Evolutionary conservation across 768 basidiomycete species (phyloP).

Genomic region (Arthromyces matolae): DNA sequence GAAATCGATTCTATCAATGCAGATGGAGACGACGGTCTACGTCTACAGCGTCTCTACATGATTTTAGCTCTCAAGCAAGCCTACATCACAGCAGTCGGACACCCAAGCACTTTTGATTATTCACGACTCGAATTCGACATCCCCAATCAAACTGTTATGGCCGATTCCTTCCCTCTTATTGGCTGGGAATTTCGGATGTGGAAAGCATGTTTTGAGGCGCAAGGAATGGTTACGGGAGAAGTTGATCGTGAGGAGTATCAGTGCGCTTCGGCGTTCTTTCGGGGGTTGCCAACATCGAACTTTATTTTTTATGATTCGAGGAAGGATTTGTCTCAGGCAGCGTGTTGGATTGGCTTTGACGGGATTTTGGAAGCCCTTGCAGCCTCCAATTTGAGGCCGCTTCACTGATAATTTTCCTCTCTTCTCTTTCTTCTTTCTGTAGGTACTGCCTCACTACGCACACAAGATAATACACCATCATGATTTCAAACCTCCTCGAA

Average conservation of each 20-base stretch:
- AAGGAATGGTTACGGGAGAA: constrained; percentile 46
- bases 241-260: constrained; percentile 68
- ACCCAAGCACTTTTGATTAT: constrained; percentile 76
- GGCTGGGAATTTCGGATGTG: constrained; percentile 90
- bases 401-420: neutral
- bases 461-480: too few species aligned
- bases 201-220: constrained; percentile 67
- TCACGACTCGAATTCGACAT: constrained; percentile 81
- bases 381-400: constrained; percentile 34
- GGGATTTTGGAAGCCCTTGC: constrained; percentile 75
- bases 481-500: too few species aligned
- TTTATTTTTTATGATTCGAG: constrained; percentile 71
- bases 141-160: constrained; percentile 51
- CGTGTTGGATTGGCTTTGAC: constrained; percentile 81
- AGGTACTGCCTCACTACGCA: too few species aligned
- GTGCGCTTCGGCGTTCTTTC: constrained; percentile 75
- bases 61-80: constrained; percentile 77
- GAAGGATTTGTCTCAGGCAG: constrained; percentile 72
- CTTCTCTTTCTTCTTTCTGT: neutral
- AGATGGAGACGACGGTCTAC: constrained; percentile 55
- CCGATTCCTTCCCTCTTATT: constrained; percentile 63
- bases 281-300: constrained; percentile 58
- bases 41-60: constrained; percentile 72
- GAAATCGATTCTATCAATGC: constrained; percentile 53
- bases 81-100: constrained; percentile 82